Percentiles rank a stretch among this genome's conserved stretches.
Conservation (phyloP, 768 basidiomycete genomes). For the Hygrocybe coccinea region DNA sequence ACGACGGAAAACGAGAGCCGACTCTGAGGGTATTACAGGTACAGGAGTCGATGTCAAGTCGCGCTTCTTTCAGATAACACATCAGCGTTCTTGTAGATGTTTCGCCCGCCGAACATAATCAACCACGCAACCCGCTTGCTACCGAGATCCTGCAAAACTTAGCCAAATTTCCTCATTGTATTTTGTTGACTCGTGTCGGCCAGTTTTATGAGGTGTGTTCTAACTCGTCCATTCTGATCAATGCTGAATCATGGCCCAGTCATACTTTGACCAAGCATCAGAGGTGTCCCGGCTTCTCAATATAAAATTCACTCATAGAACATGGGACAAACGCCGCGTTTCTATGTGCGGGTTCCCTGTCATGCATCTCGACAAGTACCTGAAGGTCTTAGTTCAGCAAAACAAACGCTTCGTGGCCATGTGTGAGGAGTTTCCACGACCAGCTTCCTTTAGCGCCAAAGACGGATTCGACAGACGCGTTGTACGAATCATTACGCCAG, state of each 20-base stretch:
- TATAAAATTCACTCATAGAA: slow-evolving; percentile 77
- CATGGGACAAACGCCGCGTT: slow-evolving; percentile 64
- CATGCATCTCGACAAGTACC: slow-evolving; percentile 75
- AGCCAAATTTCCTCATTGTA: slow-evolving; percentile 75
- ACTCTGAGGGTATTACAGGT: not conserved
- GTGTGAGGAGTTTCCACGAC: slow-evolving; percentile 82
- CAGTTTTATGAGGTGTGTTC: slow-evolving; percentile 85
- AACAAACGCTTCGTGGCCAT: slow-evolving; percentile 84
- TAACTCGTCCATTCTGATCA: not conserved
- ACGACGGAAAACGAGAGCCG: not conserved
- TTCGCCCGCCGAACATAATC: not conserved
- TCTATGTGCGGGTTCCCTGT: slow-evolving; percentile 92
- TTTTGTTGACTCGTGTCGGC: slow-evolving; percentile 87
- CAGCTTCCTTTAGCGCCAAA: slow-evolving; percentile 42
- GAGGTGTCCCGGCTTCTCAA: slow-evolving; percentile 71
- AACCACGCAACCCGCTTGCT: slow-evolving; percentile 50
- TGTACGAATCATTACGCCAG: slow-evolving; percentile 84
- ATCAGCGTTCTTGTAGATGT: not conserved
- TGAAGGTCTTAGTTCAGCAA: slow-evolving; percentile 80
- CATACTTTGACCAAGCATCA: slow-evolving; percentile 88
- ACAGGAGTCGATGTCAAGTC: not conserved
- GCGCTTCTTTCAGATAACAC: not conserved
- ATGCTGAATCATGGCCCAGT: slow-evolving; percentile 42
- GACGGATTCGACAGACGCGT: slow-evolving; percentile 72
- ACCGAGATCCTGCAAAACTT: slow-evolving; percentile 68